Percentiles rank a stretch among this genome's conserved stretches.
These are phyloP conservation scores for Apiospora kogelbergensis DNA, from an alignment of 2,329 filamentous ascomycete genomes.

Conservation along the genomic window DNA sequence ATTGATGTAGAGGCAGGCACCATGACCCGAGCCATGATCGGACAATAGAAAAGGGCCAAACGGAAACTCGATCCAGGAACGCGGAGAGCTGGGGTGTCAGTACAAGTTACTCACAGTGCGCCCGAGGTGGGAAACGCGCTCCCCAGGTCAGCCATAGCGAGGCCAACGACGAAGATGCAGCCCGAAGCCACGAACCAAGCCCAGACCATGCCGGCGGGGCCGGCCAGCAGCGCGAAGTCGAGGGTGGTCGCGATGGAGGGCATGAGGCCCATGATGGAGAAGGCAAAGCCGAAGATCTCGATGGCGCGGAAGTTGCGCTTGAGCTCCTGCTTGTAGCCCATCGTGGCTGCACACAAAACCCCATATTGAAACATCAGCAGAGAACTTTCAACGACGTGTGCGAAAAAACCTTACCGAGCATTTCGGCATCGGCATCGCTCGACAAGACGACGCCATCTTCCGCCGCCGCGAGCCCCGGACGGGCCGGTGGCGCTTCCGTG, in stretches of 20 bases:
- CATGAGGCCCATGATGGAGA: slow-evolving; percentile 9
- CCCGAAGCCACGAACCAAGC: slow-evolving; percentile 8
- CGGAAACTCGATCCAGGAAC: too few relatives aligned
- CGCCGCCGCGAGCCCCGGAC: neutral
- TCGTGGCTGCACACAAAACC: neutral
- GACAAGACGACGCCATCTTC: neutral
- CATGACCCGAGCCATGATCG: too few relatives aligned
- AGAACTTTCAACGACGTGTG: too few relatives aligned
- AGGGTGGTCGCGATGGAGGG: slow-evolving; percentile 9
- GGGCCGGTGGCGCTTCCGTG: neutral
- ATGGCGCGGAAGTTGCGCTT: slow-evolving; percentile 6
- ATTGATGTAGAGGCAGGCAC: too few relatives aligned
- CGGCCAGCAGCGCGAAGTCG: neutral
- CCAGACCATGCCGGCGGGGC: slow-evolving; percentile 8
- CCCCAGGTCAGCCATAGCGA: slow-evolving; percentile 6
- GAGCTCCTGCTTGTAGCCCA: slow-evolving; percentile 11
- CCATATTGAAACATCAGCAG: neutral
- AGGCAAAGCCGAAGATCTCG: slow-evolving; percentile 9
- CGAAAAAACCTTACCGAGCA: neutral
- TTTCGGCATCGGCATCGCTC: neutral
- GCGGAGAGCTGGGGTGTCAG: too few relatives aligned
- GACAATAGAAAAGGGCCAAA: too few relatives aligned
- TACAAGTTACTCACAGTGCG: neutral
- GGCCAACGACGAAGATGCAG: slow-evolving; percentile 7
- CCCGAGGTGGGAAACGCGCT: slow-evolving; percentile 1